phyloP scores from a whole-genome alignment of 768 basidiomycete species.

The Russula compacta region DNA sequence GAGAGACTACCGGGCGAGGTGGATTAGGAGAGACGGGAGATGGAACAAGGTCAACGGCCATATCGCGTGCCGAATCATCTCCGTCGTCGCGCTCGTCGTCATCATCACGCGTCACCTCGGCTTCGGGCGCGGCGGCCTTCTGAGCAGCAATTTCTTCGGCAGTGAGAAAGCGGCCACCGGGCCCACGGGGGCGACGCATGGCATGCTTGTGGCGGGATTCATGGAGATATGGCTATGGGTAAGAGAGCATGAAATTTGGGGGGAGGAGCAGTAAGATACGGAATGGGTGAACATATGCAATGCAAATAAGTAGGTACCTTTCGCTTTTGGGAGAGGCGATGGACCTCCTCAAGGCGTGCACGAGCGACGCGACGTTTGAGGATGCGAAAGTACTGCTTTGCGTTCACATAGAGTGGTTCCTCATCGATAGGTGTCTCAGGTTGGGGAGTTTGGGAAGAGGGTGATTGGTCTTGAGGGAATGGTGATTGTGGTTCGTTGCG shows the following conservation, averaged over 20 bases:
- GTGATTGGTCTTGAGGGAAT: conserved; percentile 4
- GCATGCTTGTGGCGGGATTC: conserved; percentile 98
- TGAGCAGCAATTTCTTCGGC: conserved; percentile 90
- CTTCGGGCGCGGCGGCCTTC: conserved; percentile 37
- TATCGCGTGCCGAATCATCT: conserved; percentile 15
- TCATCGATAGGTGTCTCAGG: conserved; percentile 61
- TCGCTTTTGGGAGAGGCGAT: conserved; percentile 83
- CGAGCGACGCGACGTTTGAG: conserved; percentile 89
- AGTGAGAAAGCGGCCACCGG: conserved; percentile 95
- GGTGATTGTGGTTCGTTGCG: conserved; percentile 6
- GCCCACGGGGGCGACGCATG: conserved; percentile 92
- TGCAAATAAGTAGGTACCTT: conserved; percentile 46
- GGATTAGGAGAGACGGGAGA: conserved; percentile 5
- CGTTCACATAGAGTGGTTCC: conserved; percentile 97
- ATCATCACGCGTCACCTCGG: conserved; percentile 29
- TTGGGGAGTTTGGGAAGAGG: conserved; percentile 27
- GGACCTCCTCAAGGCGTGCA: conserved; percentile 87
- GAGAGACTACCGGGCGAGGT: neutral
- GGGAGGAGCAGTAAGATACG: neutral
- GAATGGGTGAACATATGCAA: neutral
- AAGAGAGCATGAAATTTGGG: conserved; percentile 4
- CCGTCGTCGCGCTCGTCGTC: conserved; percentile 42
- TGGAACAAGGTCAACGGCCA: conserved; percentile 6
- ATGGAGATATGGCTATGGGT: conserved; percentile 83
- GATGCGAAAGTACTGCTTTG: conserved; percentile 98